These are phyloP conservation scores for Taphrina sp. DNA, from an alignment of 1,139 yeast species.

Conservation along the genomic window DNA sequence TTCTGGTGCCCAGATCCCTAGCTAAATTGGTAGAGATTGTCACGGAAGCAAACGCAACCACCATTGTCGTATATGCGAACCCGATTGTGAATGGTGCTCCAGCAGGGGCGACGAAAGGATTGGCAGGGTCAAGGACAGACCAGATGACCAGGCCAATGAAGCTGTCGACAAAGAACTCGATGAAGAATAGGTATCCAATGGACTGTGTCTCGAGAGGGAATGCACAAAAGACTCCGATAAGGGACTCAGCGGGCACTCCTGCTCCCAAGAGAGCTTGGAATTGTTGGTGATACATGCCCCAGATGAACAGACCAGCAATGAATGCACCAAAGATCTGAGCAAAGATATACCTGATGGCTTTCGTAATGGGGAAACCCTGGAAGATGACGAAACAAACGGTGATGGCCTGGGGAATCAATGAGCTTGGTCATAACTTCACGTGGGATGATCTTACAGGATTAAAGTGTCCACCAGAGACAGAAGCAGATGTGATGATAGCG, in stretches of 20 bases:
- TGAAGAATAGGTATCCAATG: slow-evolving; percentile 27
- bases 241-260: slow-evolving; percentile 1
- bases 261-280: slow-evolving; percentile 6
- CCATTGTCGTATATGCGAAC: slow-evolving; percentile 23
- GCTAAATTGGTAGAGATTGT: slow-evolving; percentile 30
- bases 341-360: slow-evolving; percentile 47
- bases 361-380: slow-evolving; percentile 50
- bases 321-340: slow-evolving; percentile 50
- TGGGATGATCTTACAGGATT: too few species aligned
- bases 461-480: slow-evolving; percentile 48
- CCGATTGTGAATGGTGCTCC: slow-evolving; percentile 29
- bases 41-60: slow-evolving; percentile 21
- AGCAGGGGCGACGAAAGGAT: slow-evolving; percentile 32
- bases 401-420: slow-evolving; percentile 50
- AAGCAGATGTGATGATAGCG: slow-evolving; percentile 42
- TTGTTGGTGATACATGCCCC: slow-evolving; percentile 43
- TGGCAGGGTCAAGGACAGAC: slow-evolving; percentile 31
- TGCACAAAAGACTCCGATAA: slow-evolving; percentile 24
- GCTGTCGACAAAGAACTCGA: slow-evolving; percentile 26
- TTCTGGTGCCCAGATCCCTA: slow-evolving; percentile 27
- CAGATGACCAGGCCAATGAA: slow-evolving; percentile 23
- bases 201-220: slow-evolving; percentile 22
- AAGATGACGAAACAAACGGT: slow-evolving; percentile 47
- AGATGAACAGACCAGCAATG: slow-evolving; percentile 47
- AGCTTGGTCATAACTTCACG: too few species aligned